Conservation (phyloP, 306 rosid genomes). For the Dalbergia cultrata region DNA sequence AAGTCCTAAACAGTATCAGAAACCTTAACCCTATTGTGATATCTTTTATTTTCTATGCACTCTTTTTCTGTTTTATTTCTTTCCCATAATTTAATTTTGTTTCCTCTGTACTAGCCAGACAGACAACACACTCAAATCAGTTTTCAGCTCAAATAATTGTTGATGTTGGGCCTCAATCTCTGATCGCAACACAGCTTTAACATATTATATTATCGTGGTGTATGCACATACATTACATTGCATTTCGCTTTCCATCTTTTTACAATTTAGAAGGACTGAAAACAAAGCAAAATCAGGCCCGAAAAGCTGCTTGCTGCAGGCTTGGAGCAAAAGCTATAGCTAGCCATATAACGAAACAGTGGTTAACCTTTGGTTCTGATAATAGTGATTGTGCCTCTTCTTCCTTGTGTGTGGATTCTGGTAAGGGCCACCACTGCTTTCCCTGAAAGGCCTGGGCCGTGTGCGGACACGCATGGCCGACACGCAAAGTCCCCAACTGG, state of each 20-base stretch:
- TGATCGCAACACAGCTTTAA: conserved; percentile 45
- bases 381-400: conserved; percentile 95
- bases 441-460: conserved; percentile 92
- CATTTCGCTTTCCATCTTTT: conserved; percentile 54
- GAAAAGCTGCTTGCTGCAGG: conserved; percentile 50
- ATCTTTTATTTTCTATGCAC: conserved; percentile 2
- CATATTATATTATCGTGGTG: neutral
- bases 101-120: neutral
- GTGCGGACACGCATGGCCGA: conserved; percentile 86
- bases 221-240: conserved; percentile 33
- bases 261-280: conserved; percentile 62
- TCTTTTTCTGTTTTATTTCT: neutral
- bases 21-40: conserved; percentile 40
- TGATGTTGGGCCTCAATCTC: conserved; percentile 44
- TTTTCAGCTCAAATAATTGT: conserved; percentile 42
- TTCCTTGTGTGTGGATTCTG: conserved; percentile 88
- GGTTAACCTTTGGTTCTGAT: conserved; percentile 89
- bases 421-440: conserved; percentile 97
- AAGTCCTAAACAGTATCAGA: conserved; percentile 43
- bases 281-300: conserved; percentile 47
- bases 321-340: conserved; percentile 38
- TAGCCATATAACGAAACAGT: neutral
- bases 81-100: neutral
- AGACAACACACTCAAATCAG: conserved; percentile 41
- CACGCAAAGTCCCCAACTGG: conserved; percentile 97